Base-by-base conservation (phyloP, 495 filamentous ascomycete species). In the Penicillium simplicissimum region DNA sequence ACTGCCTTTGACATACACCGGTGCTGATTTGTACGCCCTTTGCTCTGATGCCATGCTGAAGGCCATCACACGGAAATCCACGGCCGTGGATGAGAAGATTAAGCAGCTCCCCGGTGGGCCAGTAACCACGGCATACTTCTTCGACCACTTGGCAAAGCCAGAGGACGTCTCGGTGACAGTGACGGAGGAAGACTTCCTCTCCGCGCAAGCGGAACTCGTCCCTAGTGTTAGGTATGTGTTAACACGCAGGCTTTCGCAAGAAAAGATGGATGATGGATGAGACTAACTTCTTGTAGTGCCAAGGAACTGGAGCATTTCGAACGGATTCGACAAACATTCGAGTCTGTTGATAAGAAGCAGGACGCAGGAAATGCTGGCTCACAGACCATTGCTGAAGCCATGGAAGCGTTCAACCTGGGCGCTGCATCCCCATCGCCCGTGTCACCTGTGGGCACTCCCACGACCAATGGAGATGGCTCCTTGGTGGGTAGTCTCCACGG, bases 1-100 rank as follows among this genome's bases (percentile, higher is more conserved):
- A 4, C 82, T 98, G 13, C 96, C 96, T 28, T 92, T 97, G 74
- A 98, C 95, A 5, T 98, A 97, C 74, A 98, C 95, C 0, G 95
- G 95, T 66, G 95, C 95, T 45, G 95, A 98, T 74, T 84, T 98
- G 64, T 98, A 98, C 72, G 95, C 95, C 1, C 82, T 98, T 42
- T 96, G 93, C 77, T 96, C 92, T 14, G 95, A 98, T 75, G 91
- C 95, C 37, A 98, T 98, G 96, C 87, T 98, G 53, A 98, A 98
- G 74, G 95, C 96, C 6, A 93, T 98, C 59, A 98, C 94, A 0
- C 86, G 95, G 5, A 92, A 96, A 71, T 92, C 96, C 0, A 82
- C 85, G 2, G 81, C 86, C 1, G 93, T 97, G 14, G 95, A 98
- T 69, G 78, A 85, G 36, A 96, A 96, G 77, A 89, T 98, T 68